Evolutionary conservation across 148 eudicot species (phyloP).

Genomic region (Euryodendron excelsum): DNA sequence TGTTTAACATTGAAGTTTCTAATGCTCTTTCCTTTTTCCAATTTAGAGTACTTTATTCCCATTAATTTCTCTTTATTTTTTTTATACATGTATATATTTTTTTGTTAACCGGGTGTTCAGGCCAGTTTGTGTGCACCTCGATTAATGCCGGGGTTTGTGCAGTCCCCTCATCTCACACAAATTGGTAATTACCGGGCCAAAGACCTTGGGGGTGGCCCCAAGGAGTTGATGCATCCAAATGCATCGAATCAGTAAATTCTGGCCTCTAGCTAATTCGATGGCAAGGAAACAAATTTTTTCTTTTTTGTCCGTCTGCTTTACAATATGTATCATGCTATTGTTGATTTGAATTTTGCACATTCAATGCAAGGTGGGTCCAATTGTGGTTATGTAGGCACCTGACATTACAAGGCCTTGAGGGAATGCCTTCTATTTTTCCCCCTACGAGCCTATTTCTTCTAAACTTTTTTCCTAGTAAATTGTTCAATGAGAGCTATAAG

Average conservation of each 20-base stretch:
- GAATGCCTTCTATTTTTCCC: background rate
- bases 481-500: background rate
- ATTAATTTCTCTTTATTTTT: background rate
- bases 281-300: background rate
- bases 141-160: no score
- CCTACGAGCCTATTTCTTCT: no score
- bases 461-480: background rate
- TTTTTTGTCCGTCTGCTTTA: background rate
- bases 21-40: background rate
- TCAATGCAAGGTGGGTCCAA: background rate
- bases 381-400: background rate
- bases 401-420: background rate
- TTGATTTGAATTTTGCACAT: background rate
- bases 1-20: background rate
- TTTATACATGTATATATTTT: background rate
- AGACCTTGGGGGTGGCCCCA: no score
- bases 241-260: conserved; percentile 1
- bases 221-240: no score
- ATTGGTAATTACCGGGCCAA: no score
- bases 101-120: no score
- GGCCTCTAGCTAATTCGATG: background rate
- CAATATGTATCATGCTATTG: background rate
- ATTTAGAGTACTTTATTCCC: background rate
- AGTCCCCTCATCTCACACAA: no score
- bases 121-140: no score